Conservation (phyloP, 2,329 filamentous ascomycete species). For the Cladophialophora chaetospira region DNA sequence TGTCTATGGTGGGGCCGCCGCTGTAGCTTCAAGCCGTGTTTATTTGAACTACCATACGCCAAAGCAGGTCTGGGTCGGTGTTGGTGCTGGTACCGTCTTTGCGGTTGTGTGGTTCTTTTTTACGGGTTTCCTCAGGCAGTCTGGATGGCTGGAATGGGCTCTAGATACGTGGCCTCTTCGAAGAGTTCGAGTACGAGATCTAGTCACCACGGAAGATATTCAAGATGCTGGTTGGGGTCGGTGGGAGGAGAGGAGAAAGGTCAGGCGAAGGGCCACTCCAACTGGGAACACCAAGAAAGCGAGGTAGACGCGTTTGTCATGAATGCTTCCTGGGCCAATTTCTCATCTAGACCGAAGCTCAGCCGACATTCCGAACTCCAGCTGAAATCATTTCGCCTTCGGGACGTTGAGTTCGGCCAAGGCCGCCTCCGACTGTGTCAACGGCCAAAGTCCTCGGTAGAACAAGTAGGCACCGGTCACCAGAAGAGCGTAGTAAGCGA, state of each 20-base stretch:
- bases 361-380: neutral
- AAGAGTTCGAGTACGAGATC: constrained; percentile 73
- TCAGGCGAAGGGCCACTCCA: neutral
- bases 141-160: constrained; percentile 71
- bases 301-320: constrained; percentile 1
- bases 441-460: constrained; percentile 67
- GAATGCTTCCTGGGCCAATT: neutral
- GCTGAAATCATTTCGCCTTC: neutral
- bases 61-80: constrained; percentile 82
- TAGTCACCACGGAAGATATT: constrained; percentile 84
- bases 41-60: constrained; percentile 93
- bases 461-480: constrained; percentile 71
- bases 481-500: constrained; percentile 77
- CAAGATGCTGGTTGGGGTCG: constrained; percentile 91
- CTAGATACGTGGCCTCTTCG: constrained; percentile 67
- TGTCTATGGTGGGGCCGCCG: constrained; percentile 62
- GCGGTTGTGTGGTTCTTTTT: constrained; percentile 77
- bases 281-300: constrained; percentile 15
- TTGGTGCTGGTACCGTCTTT: constrained; percentile 67
- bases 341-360: neutral
- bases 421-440: constrained; percentile 61
- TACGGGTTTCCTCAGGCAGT: constrained; percentile 66
- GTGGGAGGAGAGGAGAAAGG: constrained; percentile 67
- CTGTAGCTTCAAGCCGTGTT: constrained; percentile 78
- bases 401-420: constrained; percentile 34